phyloP scores from a whole-genome alignment of 768 basidiomycete genomes.

The Suillus plorans region DNA sequence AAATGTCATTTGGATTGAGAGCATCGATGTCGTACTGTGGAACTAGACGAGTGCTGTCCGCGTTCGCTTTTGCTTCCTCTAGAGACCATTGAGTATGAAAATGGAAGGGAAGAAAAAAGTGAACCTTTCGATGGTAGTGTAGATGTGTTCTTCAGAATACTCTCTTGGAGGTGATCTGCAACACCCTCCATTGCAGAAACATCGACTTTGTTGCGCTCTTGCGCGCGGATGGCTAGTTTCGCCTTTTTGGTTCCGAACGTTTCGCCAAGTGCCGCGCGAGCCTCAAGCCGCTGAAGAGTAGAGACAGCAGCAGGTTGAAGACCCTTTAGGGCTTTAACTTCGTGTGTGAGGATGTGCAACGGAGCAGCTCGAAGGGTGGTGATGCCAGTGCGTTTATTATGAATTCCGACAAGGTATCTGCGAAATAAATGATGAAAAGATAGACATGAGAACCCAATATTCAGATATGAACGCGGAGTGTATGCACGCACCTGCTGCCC shows the following conservation, averaged over 20 bases:
- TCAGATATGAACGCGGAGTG: neutral
- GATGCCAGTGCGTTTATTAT: constrained; percentile 72
- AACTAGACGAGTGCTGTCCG: constrained; percentile 68
- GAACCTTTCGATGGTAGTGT: constrained; percentile 69
- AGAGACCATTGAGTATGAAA: constrained; percentile 4
- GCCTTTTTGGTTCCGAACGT: constrained; percentile 96
- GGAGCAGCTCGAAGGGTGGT: constrained; percentile 68
- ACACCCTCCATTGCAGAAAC: constrained; percentile 85
- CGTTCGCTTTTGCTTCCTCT: constrained; percentile 69
- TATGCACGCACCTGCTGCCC: constrained; percentile 64
- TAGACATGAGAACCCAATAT: neutral
- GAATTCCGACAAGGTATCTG: constrained; percentile 84
- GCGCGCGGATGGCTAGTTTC: constrained; percentile 78
- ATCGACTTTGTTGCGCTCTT: constrained; percentile 89
- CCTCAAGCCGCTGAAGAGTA: constrained; percentile 52
- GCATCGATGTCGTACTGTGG: constrained; percentile 74
- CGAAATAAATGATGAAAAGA: neutral
- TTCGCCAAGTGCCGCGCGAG: constrained; percentile 80
- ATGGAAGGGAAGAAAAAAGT: constrained; percentile 19
- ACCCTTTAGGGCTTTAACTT: constrained; percentile 83
- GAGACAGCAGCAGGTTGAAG: constrained; percentile 51
- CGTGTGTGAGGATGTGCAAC: constrained; percentile 67
- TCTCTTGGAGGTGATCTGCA: constrained; percentile 76
- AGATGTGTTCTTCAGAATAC: constrained; percentile 72
- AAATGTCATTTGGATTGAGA: constrained; percentile 67